Evolutionary conservation across 2,329 filamentous ascomycete genomes (phyloP).

Genomic region (Exophiala calicioides): DNA sequence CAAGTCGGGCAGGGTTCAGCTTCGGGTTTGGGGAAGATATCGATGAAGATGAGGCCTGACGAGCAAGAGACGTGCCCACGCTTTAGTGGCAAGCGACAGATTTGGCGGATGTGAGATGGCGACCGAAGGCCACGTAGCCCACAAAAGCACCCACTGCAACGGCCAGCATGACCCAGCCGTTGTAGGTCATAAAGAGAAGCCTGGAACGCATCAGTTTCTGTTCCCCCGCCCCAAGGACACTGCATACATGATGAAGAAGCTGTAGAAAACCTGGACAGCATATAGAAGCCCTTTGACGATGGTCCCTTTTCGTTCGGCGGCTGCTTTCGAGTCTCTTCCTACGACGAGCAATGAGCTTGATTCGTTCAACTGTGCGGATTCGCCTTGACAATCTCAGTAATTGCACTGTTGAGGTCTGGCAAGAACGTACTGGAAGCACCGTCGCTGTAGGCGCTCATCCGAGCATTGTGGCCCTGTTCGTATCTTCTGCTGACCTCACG

Average conservation of each 20-base stretch:
- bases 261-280: constrained; percentile 94
- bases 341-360: constrained; percentile 69
- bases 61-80: neutral
- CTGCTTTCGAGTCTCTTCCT: constrained; percentile 68
- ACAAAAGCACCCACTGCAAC: constrained; percentile 86
- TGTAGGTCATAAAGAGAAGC: constrained; percentile 99
- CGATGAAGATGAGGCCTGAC: constrained; percentile 46
- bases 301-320: constrained; percentile 67
- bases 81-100: constrained; percentile 84
- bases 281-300: constrained; percentile 81
- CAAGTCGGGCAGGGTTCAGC: constrained; percentile 56
- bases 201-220: constrained; percentile 48
- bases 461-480: constrained; percentile 59
- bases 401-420: constrained; percentile 4
- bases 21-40: constrained; percentile 65
- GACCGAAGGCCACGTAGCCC: constrained; percentile 81
- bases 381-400: constrained; percentile 30
- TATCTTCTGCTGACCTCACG: constrained; percentile 76
- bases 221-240: neutral
- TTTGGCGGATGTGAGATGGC: constrained; percentile 70
- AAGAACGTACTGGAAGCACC: constrained; percentile 29
- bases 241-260: constrained; percentile 95
- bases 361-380: constrained; percentile 40
- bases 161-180: constrained; percentile 94
- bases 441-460: constrained; percentile 31